Evolutionary conservation across 352 stramenopile genomes (phyloP).

Genomic region (Pythium guiyangense): DNA sequence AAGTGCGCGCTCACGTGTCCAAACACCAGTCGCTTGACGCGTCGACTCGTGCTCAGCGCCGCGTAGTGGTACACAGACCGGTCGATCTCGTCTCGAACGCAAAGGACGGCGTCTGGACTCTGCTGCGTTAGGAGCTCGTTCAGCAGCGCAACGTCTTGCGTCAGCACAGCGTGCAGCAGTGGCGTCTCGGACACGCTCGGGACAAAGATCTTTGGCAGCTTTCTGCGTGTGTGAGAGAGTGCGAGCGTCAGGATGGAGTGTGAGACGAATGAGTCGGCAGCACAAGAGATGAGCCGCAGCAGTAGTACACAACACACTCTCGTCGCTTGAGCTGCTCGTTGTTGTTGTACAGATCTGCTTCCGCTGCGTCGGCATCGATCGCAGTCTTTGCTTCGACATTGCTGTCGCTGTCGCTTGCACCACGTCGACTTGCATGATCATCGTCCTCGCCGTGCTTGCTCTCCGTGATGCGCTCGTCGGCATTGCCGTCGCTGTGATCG

Average conservation of each 20-base stretch:
- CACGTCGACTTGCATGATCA: no score
- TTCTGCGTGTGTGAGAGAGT: conserved; percentile 6
- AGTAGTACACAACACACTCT: background rate
- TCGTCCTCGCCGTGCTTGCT: background rate
- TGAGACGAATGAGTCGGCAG: background rate
- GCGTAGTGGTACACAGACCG: conserved; percentile 51
- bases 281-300: background rate
- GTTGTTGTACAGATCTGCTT: conserved; percentile 8
- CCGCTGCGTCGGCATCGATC: background rate
- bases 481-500: no score
- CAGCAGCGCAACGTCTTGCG: conserved; percentile 20
- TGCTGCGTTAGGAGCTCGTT: conserved; percentile 15
- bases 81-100: conserved; percentile 21
- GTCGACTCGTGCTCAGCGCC: conserved; percentile 19
- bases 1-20: conserved; percentile 24
- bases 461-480: background rate
- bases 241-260: background rate
- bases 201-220: conserved; percentile 27
- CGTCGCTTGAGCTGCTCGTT: background rate
- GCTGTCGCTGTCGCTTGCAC: background rate
- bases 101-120: conserved; percentile 25
- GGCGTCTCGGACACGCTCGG: conserved; percentile 29
- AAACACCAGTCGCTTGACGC: conserved; percentile 23
- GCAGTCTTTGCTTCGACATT: background rate
- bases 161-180: conserved; percentile 35